Evolutionary conservation across 177 flowering plant species (phyloP), one percentile per base, ranked within the genome.

Genomic region (Vitis hybrid): DNA sequence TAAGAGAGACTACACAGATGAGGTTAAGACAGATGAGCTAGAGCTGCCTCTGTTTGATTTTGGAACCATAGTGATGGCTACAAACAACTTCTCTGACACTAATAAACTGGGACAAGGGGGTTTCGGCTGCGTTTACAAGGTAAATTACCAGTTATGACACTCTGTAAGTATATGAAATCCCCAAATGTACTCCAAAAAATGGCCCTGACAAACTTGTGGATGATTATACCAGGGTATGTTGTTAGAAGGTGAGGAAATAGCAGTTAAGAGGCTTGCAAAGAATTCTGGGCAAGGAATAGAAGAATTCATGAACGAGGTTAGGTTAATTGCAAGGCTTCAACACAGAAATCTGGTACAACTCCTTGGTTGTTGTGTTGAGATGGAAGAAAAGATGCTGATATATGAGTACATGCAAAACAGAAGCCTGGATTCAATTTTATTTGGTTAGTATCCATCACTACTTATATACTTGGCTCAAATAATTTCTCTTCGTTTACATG

Each of bases 91-190:
- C 65, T 81, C 86, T 9, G 74, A 79, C 49, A 79, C 68, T 15
- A 84, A 84, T 62, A 82, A 81, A 67, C 78, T 88, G 8, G 89
- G 92, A 59, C 77, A 83, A 77, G 88, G 91, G 6, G 88, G 88
- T n/a, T 87, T 84, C 65, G 89, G 89, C 11, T 11, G 64, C 45
- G 89, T 85, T 66, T 84, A 86, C 76, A 87, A 80, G 88, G 91
- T 87, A 80, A 60, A 17, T 4, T 32, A 14, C 51, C 17, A 54
- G 13, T 10, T 4, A 13, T 23, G 34, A 54, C 30, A 2, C 30
- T n/a, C 8, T 18, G 1, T 19, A 7, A 15, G 14, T 39, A 39
- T 39, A 57, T 67, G 39, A 59, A 59, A 6, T 14, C n/a, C n/a
- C 26, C 45, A 32, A 9, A 26, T 56, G 39, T 19, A 2, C 21